phyloP scores from a whole-genome alignment of 192 early-diverging fungal genomes.

The Rhizoclosmatium globosum region DNA sequence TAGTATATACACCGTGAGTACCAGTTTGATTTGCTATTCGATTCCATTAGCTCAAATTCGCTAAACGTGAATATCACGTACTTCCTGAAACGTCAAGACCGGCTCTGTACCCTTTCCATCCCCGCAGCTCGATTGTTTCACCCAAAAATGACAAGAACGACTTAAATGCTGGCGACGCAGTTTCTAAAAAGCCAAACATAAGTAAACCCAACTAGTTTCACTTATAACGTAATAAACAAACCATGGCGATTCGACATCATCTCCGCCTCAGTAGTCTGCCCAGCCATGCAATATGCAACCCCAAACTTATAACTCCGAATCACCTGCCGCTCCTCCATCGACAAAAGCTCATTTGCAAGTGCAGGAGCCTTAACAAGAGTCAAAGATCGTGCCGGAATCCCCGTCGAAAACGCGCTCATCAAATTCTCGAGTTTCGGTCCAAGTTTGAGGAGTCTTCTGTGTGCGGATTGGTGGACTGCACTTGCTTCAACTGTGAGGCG shows the following conservation, averaged over 20 bases:
- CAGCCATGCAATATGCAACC: conserved; percentile 71
- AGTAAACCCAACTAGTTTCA: background rate
- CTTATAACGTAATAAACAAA: background rate
- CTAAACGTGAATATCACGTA: conserved; percentile 31
- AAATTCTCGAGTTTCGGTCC: conserved; percentile 58
- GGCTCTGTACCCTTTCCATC: conserved; percentile 79
- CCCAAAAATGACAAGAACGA: conserved; percentile 77
- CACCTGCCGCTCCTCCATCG: conserved; percentile 79
- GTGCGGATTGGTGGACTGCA: conserved; percentile 51
- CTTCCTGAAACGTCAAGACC: conserved; percentile 76
- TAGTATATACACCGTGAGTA: conserved; percentile 72
- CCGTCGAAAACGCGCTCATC: conserved; percentile 59
- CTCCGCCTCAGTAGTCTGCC: conserved; percentile 79
- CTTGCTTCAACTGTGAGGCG: conserved; percentile 56
- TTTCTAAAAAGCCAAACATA: conserved; percentile 28
- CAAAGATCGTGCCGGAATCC: conserved; percentile 61
- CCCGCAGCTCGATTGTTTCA: conserved; percentile 72
- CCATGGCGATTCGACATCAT: conserved; percentile 75
- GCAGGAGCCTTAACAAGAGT: conserved; percentile 66
- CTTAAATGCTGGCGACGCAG: conserved; percentile 62
- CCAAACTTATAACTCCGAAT: conserved; percentile 83
- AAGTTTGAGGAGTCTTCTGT: conserved; percentile 53
- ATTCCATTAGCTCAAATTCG: background rate
- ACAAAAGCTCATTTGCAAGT: conserved; percentile 69
- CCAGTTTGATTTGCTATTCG: conserved; percentile 71